Evolutionary conservation across 2,329 filamentous ascomycete species (phyloP).

Genomic region (Fusarium sp.): DNA sequence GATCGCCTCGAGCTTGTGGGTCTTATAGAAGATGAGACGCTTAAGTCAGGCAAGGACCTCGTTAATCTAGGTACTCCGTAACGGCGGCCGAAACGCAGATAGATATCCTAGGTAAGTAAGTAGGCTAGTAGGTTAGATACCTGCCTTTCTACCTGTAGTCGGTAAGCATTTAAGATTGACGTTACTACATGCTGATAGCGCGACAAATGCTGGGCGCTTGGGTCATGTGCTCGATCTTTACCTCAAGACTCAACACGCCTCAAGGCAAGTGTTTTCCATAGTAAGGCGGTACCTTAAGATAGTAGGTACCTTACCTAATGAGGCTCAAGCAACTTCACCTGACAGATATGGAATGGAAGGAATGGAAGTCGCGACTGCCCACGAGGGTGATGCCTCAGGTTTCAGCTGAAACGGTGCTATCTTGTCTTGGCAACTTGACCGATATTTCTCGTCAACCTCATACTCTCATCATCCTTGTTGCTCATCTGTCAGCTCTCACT

Average conservation of each 20-base stretch:
- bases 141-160: not conserved
- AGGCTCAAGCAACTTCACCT: slow-evolving; percentile 3
- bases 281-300: not conserved
- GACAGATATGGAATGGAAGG: not conserved
- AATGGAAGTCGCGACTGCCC: not conserved
- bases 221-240: slow-evolving; percentile 11
- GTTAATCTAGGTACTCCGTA: not conserved
- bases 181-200: slow-evolving; percentile 11
- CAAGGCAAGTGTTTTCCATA: not conserved
- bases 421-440: slow-evolving; percentile 4
- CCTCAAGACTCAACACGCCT: not conserved
- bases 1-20: not conserved
- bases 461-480: slow-evolving; percentile 15
- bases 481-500: slow-evolving; percentile 22
- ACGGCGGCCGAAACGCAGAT: not conserved
- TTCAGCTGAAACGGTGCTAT: slow-evolving; percentile 5
- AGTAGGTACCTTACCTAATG: no score
- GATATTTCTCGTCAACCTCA: slow-evolving; percentile 14
- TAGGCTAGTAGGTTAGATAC: no score
- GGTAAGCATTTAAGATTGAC: not conserved
- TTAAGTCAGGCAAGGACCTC: not conserved
- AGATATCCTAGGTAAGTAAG: not conserved
- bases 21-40: not conserved
- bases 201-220: slow-evolving; percentile 31
- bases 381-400: slow-evolving; percentile 15